Base-by-base conservation (phyloP, 257 asterid genomes). In the Rehmannia glutinosa region DNA sequence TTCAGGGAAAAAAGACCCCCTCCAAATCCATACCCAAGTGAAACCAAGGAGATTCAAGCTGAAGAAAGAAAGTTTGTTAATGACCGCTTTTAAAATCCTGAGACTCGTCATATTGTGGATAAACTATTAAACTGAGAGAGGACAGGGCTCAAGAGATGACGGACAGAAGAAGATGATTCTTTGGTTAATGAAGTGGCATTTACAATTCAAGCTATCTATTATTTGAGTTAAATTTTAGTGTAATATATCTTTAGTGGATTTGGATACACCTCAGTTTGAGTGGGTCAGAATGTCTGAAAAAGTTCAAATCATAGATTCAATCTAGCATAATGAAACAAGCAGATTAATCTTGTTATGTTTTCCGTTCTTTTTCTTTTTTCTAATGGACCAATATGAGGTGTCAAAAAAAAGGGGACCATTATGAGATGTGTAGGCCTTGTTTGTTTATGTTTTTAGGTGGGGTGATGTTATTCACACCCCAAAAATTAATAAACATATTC, bases 11-110 rank as follows among this genome's bases (percentile, higher is more conserved):
- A 81, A 79, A 73, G 80, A 47, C 90, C 84, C 27, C 97, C 92
- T 72, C 87, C 91, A 53, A 87, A 87, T 53, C 96, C 98, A 25
- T 86, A 79, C 46, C 88, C 97, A 9, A 83, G 88, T 70, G 92
- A 95, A 61, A 30, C 86, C 57, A 86, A 81, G 67, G 94, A 92
- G 79, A 90, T 51, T 24, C 58, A 51, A 27, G 58, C 58, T 13
- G 58, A 51, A 51, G 58, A 51, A 12, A 23, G 32, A 12, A 51
- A 51, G 58, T 51, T 21, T 51, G 58, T 51, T 9, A 33, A 35
- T 9, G 58, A 51, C 35, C 58, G 58, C 10, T 43, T 43, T 15
- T 6, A 43, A 2, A 43, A 43, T 43, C 50, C 50, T 15, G 7
- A 2, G 50, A 43, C 20, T 5, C 50, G 13, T 1, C 50, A n/a